A percentile compares a stretch with the other conserved stretches of the same genome.
These are phyloP conservation scores for Eucalyptus cladocalyx DNA, from an alignment of 345 rosid species.

Conservation along the genomic window DNA sequence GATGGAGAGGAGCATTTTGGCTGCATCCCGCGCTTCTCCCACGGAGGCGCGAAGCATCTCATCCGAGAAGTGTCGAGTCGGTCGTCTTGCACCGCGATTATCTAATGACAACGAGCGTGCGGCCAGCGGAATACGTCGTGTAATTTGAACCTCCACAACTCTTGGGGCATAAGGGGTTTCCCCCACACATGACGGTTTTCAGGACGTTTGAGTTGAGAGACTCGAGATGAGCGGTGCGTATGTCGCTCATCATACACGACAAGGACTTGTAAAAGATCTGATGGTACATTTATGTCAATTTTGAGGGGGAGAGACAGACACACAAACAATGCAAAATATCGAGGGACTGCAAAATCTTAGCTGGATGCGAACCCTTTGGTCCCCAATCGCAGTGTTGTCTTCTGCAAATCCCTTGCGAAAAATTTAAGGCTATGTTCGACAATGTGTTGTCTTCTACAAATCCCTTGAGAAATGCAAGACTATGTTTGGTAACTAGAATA, in stretches of 20 bases:
- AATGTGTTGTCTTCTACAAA: background rate
- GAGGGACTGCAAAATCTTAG: background rate
- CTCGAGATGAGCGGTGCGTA: background rate
- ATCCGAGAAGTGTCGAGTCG: background rate
- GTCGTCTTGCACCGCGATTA: rapidly evolving
- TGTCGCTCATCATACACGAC: background rate
- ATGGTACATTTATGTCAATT: background rate
- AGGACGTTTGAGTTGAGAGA: background rate
- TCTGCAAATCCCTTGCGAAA: background rate
- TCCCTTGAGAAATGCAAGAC: background rate
- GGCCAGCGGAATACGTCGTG: background rate
- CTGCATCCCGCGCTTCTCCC: background rate
- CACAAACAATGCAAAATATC: background rate
- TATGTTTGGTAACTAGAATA: rapidly evolving
- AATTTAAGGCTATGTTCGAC: rapidly evolving
- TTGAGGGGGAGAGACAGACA: background rate
- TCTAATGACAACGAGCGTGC: background rate
- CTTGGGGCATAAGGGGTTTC: background rate
- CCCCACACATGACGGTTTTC: background rate
- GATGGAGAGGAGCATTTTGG: background rate
- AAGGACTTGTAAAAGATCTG: background rate
- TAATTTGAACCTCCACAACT: background rate
- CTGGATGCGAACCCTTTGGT: background rate
- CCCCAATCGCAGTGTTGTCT: background rate
- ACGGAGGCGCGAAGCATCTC: background rate